A percentile compares a stretch with the other conserved stretches of the same genome.
These are phyloP conservation scores for Apiotrichum veenhuisii DNA, from an alignment of 1,284 basidiomycete genomes.

Conservation along the genomic window DNA sequence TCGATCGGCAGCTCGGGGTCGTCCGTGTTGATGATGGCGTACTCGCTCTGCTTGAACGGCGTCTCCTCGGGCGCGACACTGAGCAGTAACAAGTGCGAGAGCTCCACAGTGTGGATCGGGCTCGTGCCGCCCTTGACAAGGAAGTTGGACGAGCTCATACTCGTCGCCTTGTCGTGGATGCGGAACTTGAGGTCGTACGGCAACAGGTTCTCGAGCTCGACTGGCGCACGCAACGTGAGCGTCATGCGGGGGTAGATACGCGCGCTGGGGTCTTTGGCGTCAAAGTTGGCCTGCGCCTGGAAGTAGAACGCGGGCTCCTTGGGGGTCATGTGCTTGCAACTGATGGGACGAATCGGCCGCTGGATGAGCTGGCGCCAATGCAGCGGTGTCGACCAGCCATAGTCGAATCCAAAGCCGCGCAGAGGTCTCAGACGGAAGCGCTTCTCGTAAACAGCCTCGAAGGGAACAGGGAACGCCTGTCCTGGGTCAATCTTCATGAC, in stretches of 20 bases:
- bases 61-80: constrained; percentile 89
- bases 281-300: constrained; percentile 85
- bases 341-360: constrained; percentile 74
- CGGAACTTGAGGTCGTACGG: constrained; percentile 95
- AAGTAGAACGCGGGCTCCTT: constrained; percentile 91
- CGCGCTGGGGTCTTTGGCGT: constrained; percentile 60
- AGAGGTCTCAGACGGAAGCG: constrained; percentile 87
- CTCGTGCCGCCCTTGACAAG: constrained; percentile 89
- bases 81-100: constrained; percentile 88
- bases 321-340: constrained; percentile 76
- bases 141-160: constrained; percentile 79
- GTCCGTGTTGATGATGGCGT: constrained; percentile 95
- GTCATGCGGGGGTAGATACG: constrained; percentile 82
- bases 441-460: constrained; percentile 81
- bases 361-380: constrained; percentile 85
- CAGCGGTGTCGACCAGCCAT: constrained; percentile 81
- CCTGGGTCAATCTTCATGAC: constrained; percentile 87
- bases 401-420: constrained; percentile 64
- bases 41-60: constrained; percentile 93
- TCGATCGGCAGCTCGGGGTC: constrained; percentile 61
- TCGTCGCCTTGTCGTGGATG: constrained; percentile 92
- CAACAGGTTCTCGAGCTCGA: constrained; percentile 93
- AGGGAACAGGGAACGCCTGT: constrained; percentile 83
- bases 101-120: constrained; percentile 94
- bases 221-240: constrained; percentile 84